Percentiles rank a stretch among this genome's conserved stretches.
phyloP scores from a whole-genome alignment of 2,329 filamentous ascomycete species.

The Zopfia rhizophila region DNA sequence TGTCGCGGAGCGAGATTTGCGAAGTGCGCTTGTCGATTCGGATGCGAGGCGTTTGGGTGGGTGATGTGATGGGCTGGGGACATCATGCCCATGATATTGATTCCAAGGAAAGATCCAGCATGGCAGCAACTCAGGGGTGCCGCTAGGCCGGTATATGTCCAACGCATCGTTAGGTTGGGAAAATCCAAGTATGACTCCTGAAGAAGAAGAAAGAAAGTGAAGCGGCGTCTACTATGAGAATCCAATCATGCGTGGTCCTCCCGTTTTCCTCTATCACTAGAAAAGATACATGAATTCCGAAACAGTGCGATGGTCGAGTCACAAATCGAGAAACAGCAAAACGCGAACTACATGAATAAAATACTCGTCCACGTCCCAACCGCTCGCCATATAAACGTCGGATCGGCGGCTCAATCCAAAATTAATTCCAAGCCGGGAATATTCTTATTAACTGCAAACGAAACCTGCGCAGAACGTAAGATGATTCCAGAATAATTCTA shows the following conservation, averaged over 20 bases:
- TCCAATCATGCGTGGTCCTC: too few species aligned
- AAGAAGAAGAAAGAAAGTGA: neutral
- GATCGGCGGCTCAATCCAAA: constrained; percentile 2
- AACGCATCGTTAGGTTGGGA: constrained; percentile 30
- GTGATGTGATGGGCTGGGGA: constrained; percentile 10
- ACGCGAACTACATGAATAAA: constrained; percentile 3
- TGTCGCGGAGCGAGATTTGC: constrained; percentile 31
- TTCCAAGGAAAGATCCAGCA: constrained; percentile 24
- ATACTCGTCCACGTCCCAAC: constrained; percentile 8
- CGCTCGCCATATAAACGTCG: constrained; percentile 28
- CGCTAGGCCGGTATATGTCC: constrained; percentile 23
- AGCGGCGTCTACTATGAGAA: neutral
- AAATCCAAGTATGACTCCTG: neutral
- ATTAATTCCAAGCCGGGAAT: constrained; percentile 19
- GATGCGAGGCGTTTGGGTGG: constrained; percentile 27
- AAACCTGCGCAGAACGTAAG: neutral
- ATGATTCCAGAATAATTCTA: too few species aligned
- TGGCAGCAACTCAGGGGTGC: constrained; percentile 30
- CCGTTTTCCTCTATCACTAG: too few species aligned
- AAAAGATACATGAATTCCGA: neutral
- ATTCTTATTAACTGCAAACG: constrained; percentile 6
- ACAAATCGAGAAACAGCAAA: constrained; percentile 9
- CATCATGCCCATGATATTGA: constrained; percentile 18
- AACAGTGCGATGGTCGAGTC: constrained; percentile 7
- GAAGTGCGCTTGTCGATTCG: constrained; percentile 20